These are phyloP conservation scores for Ustilago bromivora DNA, from an alignment of 1,284 basidiomycete species.

Conservation along the genomic window DNA sequence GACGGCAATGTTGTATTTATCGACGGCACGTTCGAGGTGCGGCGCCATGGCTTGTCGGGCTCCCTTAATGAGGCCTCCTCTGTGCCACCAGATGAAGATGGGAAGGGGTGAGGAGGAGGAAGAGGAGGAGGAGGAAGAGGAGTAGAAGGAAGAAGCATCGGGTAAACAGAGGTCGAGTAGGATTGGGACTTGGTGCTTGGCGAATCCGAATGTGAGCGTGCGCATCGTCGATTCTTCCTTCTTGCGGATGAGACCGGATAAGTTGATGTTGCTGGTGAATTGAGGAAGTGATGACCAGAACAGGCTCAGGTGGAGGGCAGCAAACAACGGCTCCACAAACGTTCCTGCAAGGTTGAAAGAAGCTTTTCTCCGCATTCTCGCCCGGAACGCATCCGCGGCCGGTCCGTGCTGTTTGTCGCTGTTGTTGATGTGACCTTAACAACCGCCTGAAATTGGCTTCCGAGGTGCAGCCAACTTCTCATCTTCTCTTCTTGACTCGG, in stretches of 20 bases:
- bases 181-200: conserved; percentile 38
- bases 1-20: conserved; percentile 48
- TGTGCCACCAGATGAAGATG: conserved; percentile 52
- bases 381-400: conserved; percentile 31
- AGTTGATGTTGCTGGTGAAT: background rate
- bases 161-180: conserved; percentile 48
- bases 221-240: conserved; percentile 13
- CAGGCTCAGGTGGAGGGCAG: too few relatives aligned
- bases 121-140: conserved; percentile 5
- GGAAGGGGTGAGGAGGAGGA: conserved; percentile 21
- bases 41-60: conserved; percentile 39
- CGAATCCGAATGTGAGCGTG: conserved; percentile 41
- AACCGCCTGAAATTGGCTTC: background rate
- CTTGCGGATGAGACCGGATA: too few relatives aligned
- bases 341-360: background rate
- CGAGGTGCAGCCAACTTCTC: background rate
- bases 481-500: background rate
- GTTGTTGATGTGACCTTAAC: background rate
- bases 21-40: conserved; percentile 47
- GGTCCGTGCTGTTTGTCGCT: conserved; percentile 24
- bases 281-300: background rate
- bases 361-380: conserved; percentile 3
- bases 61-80: conserved; percentile 55
- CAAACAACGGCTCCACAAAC: conserved; percentile 19
- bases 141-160: conserved; percentile 13